A percentile compares a stretch with the other conserved stretches of the same genome.
Conservation (phyloP, 495 filamentous ascomycete species). For the Lasiosphaeriaceae sp. region DNA sequence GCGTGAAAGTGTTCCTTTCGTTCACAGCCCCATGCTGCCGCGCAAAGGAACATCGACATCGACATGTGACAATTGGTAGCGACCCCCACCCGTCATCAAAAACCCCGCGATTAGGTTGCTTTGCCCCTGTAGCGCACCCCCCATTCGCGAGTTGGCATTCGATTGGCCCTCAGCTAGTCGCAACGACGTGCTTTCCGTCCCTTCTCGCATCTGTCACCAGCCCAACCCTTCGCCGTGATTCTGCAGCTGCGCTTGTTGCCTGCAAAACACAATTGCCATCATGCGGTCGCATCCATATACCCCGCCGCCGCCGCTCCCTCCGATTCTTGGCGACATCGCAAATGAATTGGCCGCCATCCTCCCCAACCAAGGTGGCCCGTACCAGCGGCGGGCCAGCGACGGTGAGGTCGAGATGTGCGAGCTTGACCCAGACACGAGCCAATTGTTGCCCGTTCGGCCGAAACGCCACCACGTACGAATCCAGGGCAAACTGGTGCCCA, state of each 20-base stretch:
- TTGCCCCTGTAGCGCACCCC: not conserved
- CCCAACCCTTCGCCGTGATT: not conserved
- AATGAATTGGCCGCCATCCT: slow-evolving; percentile 45
- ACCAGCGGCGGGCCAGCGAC: slow-evolving; percentile 13
- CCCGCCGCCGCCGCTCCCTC: slow-evolving; percentile 30
- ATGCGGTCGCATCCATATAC: slow-evolving; percentile 39
- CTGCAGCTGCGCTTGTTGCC: not conserved
- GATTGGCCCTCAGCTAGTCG: not conserved
- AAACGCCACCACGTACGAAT: slow-evolving; percentile 31
- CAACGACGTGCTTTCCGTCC: not conserved
- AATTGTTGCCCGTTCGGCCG: slow-evolving; percentile 27
- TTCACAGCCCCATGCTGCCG: too few relatives aligned
- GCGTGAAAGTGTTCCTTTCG: too few relatives aligned
- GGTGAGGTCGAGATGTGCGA: slow-evolving; percentile 36
- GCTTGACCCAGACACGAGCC: slow-evolving; percentile 41
- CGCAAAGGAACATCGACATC: too few relatives aligned
- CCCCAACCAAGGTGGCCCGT: slow-evolving; percentile 40
- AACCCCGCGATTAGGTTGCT: not conserved
- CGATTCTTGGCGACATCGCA: slow-evolving; percentile 42
- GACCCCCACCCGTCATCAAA: too few relatives aligned
- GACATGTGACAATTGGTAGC: too few relatives aligned
- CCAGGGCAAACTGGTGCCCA: slow-evolving; percentile 32
- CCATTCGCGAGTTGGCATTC: not conserved
- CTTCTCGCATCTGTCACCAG: not conserved
- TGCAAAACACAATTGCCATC: not conserved